A percentile compares a stretch with the other conserved stretches of the same genome.
phyloP scores from a whole-genome alignment of 176 grass and related monocot species.

The Oryza australiensis region DNA sequence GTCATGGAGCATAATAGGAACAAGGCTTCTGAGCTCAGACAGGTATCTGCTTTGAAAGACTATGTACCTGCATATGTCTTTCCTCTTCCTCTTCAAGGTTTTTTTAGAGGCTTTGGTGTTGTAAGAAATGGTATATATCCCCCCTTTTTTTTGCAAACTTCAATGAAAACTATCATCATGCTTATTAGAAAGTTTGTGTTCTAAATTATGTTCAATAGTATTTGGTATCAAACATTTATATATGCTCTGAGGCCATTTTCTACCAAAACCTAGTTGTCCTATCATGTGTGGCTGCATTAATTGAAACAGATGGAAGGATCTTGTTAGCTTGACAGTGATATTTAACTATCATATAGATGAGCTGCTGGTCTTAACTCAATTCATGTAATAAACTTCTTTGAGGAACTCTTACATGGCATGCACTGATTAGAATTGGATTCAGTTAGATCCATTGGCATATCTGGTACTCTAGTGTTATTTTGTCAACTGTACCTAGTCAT shows the following conservation, averaged over 20 bases:
- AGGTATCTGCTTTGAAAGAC: conserved; percentile 47
- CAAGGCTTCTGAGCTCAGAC: conserved; percentile 81
- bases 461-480: not conserved
- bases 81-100: not conserved
- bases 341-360: not conserved
- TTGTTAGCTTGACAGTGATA: not conserved
- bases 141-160: not conserved
- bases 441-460: not conserved
- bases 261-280: not conserved
- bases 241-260: not conserved
- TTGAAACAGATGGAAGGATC: not conserved
- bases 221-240: not conserved
- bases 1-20: conserved; percentile 84
- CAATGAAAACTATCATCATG: not conserved
- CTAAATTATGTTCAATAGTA: not conserved
- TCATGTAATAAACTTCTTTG: conserved; percentile 9
- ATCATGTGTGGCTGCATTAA: not conserved
- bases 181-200: not conserved
- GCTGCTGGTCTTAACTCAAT: not conserved
- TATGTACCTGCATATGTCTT: not conserved
- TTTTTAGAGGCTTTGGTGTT: not conserved
- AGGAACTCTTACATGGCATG: not conserved
- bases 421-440: conserved; percentile 12
- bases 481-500: not conserved
- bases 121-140: not conserved